Evolutionary conservation across 805 yeast species (phyloP).

Genomic region (Hanseniaspora thailandica): DNA sequence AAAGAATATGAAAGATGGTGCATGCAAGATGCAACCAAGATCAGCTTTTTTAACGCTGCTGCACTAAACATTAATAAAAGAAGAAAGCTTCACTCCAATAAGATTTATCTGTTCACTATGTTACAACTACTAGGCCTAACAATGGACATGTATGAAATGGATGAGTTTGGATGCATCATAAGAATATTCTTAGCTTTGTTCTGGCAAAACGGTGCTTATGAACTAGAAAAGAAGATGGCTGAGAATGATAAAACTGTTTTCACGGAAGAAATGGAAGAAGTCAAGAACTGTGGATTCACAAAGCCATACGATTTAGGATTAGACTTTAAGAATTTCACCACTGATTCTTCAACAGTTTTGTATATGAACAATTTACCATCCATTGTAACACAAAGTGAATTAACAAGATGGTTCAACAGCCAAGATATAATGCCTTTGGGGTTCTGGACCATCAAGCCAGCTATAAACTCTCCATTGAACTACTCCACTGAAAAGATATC

Average conservation of each 20-base stretch:
- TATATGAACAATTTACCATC: conserved; percentile 68
- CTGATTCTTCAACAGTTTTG: conserved; percentile 66
- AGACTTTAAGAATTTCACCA: conserved; percentile 54
- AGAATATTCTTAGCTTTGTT: conserved; percentile 14
- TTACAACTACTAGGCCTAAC: conserved; percentile 12
- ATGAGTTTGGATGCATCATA: conserved; percentile 16
- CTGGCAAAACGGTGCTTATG: conserved; percentile 11
- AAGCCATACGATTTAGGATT: conserved; percentile 68
- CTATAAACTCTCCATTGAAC: conserved; percentile 25
- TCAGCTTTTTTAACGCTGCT: conserved; percentile 17
- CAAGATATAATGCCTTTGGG: conserved; percentile 78
- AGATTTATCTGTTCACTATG: conserved; percentile 14
- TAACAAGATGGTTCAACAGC: conserved; percentile 84
- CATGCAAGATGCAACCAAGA: conserved; percentile 38
- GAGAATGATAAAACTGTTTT: neutral
- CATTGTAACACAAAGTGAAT: conserved; percentile 81
- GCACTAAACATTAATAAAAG: conserved; percentile 16
- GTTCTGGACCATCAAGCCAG: conserved; percentile 73
- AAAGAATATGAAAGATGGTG: conserved; percentile 68
- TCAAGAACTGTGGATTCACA: conserved; percentile 41
- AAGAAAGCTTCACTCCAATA: conserved; percentile 25
- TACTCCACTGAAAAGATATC: conserved; percentile 15
- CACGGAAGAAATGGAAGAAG: neutral
- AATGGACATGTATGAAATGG: conserved; percentile 16
- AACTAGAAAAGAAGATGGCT: neutral